Conservation (phyloP, 371 early-diverging fungal species). For the Thermomucor indicae-seudaticae region DNA sequence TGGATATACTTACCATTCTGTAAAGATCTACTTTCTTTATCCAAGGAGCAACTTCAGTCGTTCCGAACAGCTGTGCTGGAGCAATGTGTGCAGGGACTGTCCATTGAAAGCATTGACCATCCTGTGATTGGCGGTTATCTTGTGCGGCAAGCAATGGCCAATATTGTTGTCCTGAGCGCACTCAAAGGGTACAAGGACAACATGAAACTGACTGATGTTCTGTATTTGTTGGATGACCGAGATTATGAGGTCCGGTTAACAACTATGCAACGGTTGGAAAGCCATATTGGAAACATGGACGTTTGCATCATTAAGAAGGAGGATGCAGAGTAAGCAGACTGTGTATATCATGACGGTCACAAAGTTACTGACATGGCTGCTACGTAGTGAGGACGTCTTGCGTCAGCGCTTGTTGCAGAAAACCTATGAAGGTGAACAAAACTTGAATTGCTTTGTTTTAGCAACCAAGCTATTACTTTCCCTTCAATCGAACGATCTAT, state of each 20-base stretch:
- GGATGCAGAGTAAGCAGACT: no score
- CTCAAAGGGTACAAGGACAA: conserved; percentile 17
- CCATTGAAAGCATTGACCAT: background rate
- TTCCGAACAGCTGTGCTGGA: conserved; percentile 4
- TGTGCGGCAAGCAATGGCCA: conserved; percentile 41
- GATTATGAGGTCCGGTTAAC: conserved; percentile 63
- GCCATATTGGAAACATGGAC: conserved; percentile 2
- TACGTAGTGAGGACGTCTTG: conserved; percentile 18
- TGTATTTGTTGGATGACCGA: conserved; percentile 26
- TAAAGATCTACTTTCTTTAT: background rate
- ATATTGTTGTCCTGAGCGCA: conserved; percentile 25
- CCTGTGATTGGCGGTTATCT: conserved; percentile 41
- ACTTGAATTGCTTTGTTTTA: conserved; percentile 50
- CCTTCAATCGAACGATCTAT: conserved; percentile 17
- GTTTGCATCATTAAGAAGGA: no score
- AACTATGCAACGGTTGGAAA: conserved; percentile 36
- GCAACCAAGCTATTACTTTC: conserved; percentile 39
- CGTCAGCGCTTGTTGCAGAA: conserved; percentile 41
- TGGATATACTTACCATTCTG: no score
- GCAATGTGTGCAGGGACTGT: background rate
- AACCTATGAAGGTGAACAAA: conserved; percentile 47
- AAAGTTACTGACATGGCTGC: no score
- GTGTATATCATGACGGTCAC: no score
- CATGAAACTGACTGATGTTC: conserved; percentile 10
- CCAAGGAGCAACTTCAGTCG: background rate